These are phyloP conservation scores for Trametopsis cervina DNA, from an alignment of 768 basidiomycete species.

Conservation along the genomic window DNA sequence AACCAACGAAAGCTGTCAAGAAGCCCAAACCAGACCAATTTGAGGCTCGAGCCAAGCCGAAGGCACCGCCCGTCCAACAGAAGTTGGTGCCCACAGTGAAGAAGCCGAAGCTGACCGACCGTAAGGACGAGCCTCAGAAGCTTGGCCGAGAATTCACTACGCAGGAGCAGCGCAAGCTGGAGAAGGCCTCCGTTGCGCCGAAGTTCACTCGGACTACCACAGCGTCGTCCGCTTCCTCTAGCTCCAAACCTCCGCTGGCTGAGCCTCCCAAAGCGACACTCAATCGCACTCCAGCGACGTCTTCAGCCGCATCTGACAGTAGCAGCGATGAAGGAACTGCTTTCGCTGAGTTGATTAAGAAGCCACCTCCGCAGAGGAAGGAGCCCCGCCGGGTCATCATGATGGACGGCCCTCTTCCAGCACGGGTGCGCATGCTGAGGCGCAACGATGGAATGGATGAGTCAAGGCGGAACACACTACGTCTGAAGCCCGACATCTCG, in stretches of 20 bases:
- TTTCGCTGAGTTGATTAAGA: constrained; percentile 54
- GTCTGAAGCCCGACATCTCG: constrained; percentile 79
- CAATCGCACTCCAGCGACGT: constrained; percentile 3
- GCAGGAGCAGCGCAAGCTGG: constrained; percentile 30
- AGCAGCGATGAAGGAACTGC: constrained; percentile 36
- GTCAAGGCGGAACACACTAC: constrained; percentile 52
- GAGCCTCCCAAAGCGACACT: constrained; percentile 1
- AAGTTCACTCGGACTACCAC: constrained; percentile 33
- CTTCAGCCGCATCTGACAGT: constrained; percentile 29
- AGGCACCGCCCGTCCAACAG: too few species aligned
- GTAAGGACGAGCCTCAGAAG: constrained; percentile 11
- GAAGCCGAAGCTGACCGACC: constrained; percentile 2
- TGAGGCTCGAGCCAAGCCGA: too few species aligned
- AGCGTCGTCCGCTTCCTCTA: constrained; percentile 11
- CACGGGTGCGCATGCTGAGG: constrained; percentile 32
- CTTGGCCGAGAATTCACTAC: constrained; percentile 22
- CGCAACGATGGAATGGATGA: constrained; percentile 52
- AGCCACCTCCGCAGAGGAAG: constrained; percentile 53
- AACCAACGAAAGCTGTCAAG: neutral
- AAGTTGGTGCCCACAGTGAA: neutral
- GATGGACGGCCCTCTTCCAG: constrained; percentile 50
- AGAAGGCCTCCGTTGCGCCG: constrained; percentile 30
- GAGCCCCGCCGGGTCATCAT: constrained; percentile 61
- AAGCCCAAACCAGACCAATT: neutral
- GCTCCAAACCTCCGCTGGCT: neutral